Evolutionary conservation across 768 basidiomycete genomes (phyloP).

Genomic region (Gyrodon lividus): DNA sequence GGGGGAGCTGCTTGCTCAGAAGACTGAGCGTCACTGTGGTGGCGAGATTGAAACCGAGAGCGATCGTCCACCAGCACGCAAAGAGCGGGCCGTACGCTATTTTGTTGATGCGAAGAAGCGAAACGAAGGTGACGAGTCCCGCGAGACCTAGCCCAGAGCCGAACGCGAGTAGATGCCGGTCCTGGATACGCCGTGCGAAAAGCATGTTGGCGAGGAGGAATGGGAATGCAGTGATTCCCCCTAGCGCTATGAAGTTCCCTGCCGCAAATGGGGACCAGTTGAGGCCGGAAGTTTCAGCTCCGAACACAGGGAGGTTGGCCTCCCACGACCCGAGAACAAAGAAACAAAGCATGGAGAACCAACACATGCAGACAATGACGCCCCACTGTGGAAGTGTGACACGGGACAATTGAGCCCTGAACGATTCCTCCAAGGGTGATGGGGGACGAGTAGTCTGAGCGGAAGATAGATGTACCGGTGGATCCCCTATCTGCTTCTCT

Average conservation of each 20-base stretch:
- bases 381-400: slow-evolving; percentile 44
- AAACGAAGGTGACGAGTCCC: slow-evolving; percentile 53
- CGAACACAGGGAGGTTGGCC: slow-evolving; percentile 63
- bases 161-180: slow-evolving; percentile 54
- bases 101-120: slow-evolving; percentile 39
- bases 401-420: slow-evolving; percentile 8
- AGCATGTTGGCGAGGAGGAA: slow-evolving; percentile 64
- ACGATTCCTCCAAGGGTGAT: slow-evolving; percentile 6
- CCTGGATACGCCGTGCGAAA: slow-evolving; percentile 56
- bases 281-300: slow-evolving; percentile 41
- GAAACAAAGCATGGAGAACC: slow-evolving; percentile 68
- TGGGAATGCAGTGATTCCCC: slow-evolving; percentile 59
- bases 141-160: slow-evolving; percentile 50
- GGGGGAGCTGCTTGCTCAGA: slow-evolving; percentile 67
- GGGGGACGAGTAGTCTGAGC: background rate
- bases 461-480: background rate
- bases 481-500: background rate
- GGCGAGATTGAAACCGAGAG: slow-evolving; percentile 73
- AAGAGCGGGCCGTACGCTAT: slow-evolving; percentile 50
- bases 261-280: slow-evolving; percentile 61
- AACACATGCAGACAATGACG: slow-evolving; percentile 62
- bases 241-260: slow-evolving; percentile 70
- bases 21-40: slow-evolving; percentile 66
- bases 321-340: slow-evolving; percentile 72
- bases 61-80: slow-evolving; percentile 47